These are phyloP conservation scores for Lentinula raphanica DNA, from an alignment of 768 basidiomycete genomes.

Conservation along the genomic window DNA sequence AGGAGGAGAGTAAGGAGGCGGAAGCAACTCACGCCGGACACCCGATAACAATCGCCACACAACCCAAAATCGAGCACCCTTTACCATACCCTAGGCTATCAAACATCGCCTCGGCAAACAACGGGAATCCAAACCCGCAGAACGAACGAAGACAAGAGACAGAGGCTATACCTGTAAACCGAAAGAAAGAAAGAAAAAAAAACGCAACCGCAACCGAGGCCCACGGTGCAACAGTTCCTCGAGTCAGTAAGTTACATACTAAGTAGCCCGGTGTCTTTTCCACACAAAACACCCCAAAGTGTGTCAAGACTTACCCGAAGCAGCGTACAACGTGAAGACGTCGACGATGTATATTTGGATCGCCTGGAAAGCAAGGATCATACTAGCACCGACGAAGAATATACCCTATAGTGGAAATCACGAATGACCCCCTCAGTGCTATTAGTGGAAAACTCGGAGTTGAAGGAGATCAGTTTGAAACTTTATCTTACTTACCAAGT, in stretches of 20 bases:
- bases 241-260: background rate
- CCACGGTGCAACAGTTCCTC: too few relatives aligned
- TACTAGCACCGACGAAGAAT: conserved; percentile 47
- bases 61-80: conserved; percentile 62
- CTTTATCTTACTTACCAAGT: conserved; percentile 42
- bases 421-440: background rate
- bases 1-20: background rate
- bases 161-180: conserved; percentile 44
- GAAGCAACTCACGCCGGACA: conserved; percentile 46
- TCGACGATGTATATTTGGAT: conserved; percentile 70
- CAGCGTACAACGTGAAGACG: conserved; percentile 59
- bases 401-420: conserved; percentile 47
- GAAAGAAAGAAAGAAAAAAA: too few relatives aligned
- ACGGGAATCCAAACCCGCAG: conserved; percentile 70
- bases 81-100: conserved; percentile 62
- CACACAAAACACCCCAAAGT: too few relatives aligned
- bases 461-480: background rate
- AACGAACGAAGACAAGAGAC: conserved; percentile 57
- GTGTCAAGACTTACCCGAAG: conserved; percentile 60
- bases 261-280: too few relatives aligned
- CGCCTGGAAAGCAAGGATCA: conserved; percentile 54
- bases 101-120: conserved; percentile 74
- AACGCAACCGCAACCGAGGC: too few relatives aligned
- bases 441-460: conserved; percentile 5
- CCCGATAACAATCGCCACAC: conserved; percentile 51